These are phyloP conservation scores for Cucumis cinereus DNA, from an alignment of 306 rosid species.

Conservation along the genomic window DNA sequence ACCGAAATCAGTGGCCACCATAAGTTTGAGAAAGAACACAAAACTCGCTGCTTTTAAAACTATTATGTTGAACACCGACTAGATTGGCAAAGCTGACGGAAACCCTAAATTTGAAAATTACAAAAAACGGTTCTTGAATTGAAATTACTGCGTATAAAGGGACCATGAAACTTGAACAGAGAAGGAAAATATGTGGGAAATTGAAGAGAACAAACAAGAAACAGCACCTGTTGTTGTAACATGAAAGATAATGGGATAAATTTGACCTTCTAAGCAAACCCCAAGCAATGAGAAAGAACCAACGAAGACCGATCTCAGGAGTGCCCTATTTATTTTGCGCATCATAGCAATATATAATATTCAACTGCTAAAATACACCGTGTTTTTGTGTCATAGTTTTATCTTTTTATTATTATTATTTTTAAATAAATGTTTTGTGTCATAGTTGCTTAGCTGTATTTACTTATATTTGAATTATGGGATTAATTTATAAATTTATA, in stretches of 20 bases:
- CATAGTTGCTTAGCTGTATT: neutral
- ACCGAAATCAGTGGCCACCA: slow-evolving; percentile 9
- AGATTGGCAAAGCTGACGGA: slow-evolving; percentile 1
- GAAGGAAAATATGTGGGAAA: slow-evolving; percentile 15
- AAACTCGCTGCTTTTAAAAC: slow-evolving; percentile 14
- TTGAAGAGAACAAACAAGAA: slow-evolving; percentile 17
- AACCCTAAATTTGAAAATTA: slow-evolving; percentile 46
- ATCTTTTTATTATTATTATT: no score
- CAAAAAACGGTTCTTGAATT: neutral
- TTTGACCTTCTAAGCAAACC: slow-evolving; percentile 32
- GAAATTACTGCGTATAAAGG: slow-evolving; percentile 16
- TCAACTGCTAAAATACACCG: neutral
- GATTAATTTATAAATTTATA: no score
- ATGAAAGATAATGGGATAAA: slow-evolving; percentile 25
- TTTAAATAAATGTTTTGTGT: neutral
- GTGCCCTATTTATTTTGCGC: neutral
- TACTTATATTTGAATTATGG: neutral
- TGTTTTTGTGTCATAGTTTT: neutral
- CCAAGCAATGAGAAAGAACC: slow-evolving; percentile 15
- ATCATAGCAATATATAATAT: neutral
- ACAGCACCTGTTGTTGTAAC: slow-evolving; percentile 27
- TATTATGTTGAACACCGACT: neutral
- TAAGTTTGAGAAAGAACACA: slow-evolving; percentile 2
- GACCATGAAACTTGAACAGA: slow-evolving; percentile 9
- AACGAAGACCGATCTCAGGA: slow-evolving; percentile 6